Conservation (phyloP, 1,284 basidiomycete species). For the Ganoderma resinaceum region DNA sequence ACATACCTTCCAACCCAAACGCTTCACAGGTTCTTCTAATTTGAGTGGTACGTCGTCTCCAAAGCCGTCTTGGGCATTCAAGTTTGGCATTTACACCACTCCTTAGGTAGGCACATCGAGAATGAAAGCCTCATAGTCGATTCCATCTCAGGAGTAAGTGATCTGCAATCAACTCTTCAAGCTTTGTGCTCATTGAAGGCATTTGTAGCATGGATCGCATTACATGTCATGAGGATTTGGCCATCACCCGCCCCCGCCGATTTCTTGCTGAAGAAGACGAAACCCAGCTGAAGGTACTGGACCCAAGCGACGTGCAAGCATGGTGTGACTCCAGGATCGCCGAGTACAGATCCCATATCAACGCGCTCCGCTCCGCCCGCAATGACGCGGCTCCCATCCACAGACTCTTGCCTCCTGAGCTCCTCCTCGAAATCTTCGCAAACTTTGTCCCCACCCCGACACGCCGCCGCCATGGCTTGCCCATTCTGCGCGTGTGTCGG, state of each 20-base stretch:
- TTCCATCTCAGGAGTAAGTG: not conserved
- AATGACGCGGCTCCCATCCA: not conserved
- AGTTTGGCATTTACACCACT: too few relatives aligned
- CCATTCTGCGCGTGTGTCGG: not conserved
- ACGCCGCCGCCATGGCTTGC: not conserved
- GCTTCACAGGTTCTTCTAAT: too few relatives aligned
- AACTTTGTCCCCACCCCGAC: not conserved
- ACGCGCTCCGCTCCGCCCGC: not conserved
- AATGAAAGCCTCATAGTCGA: too few relatives aligned
- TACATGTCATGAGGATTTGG: not conserved
- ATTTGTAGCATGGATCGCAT: not conserved
- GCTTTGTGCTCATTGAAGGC: not conserved
- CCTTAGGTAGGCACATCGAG: too few relatives aligned
- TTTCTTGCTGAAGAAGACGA: not conserved
- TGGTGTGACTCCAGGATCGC: not conserved
- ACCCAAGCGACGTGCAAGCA: not conserved
- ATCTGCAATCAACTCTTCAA: not conserved
- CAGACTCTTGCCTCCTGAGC: not conserved
- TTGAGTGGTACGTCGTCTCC: too few relatives aligned
- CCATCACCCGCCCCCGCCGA: not conserved
- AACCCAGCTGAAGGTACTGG: not conserved
- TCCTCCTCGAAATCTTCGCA: not conserved
- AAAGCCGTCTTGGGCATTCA: too few relatives aligned
- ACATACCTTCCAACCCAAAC: too few relatives aligned
- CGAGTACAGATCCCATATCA: not conserved